Evolutionary conservation across 1,139 yeast species (phyloP).

Genomic region (Geotrichum reessii): DNA sequence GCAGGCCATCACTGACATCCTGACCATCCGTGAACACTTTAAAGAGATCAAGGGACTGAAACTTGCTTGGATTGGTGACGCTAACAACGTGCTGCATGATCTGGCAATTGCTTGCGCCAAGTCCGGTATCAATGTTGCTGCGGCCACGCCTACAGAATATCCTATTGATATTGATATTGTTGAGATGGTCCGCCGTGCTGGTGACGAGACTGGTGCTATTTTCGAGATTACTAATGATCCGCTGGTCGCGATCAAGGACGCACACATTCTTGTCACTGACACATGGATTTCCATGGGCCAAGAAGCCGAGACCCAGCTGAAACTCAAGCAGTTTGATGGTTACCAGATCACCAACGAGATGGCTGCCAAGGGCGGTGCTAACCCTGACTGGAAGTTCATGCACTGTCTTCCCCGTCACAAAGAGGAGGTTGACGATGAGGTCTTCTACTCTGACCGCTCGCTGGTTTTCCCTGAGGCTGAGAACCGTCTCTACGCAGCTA

Average conservation of each 20-base stretch:
- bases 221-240: constrained; percentile 73
- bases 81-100: constrained; percentile 92
- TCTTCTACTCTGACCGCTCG: constrained; percentile 77
- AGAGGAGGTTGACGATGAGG: constrained; percentile 91
- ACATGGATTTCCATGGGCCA: constrained; percentile 98
- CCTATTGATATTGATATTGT: constrained; percentile 57
- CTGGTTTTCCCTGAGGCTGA: constrained; percentile 94
- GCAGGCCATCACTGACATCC: constrained; percentile 87
- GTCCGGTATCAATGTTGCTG: constrained; percentile 73
- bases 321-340: constrained; percentile 75
- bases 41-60: constrained; percentile 54
- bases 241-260: constrained; percentile 57
- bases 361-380: constrained; percentile 43
- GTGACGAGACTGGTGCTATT: constrained; percentile 48
- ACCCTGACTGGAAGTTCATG: constrained; percentile 21
- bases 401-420: constrained; percentile 31
- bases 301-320: constrained; percentile 66
- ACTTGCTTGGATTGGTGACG: constrained; percentile 93
- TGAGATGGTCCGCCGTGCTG: constrained; percentile 49
- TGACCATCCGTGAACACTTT: constrained; percentile 79
- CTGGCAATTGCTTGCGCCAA: constrained; percentile 85
- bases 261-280: constrained; percentile 89
- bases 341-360: constrained; percentile 74
- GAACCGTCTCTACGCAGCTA: constrained; percentile 91
- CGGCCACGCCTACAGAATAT: constrained; percentile 76